Evolutionary conservation across 1,284 basidiomycete species (phyloP), one percentile per base, ranked within the genome.

Genomic region (Austroboletus niveus): DNA sequence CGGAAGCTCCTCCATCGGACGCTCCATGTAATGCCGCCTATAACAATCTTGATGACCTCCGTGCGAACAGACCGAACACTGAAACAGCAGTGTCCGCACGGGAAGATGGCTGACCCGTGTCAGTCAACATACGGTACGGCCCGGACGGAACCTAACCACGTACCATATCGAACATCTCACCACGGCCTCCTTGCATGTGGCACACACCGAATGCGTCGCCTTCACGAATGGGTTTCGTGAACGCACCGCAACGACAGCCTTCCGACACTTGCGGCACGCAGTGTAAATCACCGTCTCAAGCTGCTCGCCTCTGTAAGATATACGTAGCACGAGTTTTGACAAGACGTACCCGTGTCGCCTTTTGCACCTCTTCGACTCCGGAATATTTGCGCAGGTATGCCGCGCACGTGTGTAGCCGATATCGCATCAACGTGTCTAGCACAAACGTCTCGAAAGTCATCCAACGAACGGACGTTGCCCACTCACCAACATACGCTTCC

Each of bases 11-110:
- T 75, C 66, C 74, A 82, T 74, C 0, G 82, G 79, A 30, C 76
- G 76, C 34, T 74, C 70, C 54, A 75, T 68, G 60, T 87, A 87
- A 60, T 82, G 89, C 30, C 73, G 72, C 40, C 78, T 75, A 61
- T 88, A 89, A 65, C 88, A 91, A 22, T 77, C 75, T 57, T 85
- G 82, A 59, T 91, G 88, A 0, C 88, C 89, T 0, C 88, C 89
- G 56, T 91, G 88, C 44, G 79, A 72, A 62, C 89, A 91, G 7
- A 87, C 69, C 1, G 84, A 75, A 64, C 89, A 91, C 47, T 84
- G 81, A 60, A 89, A 84, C 5, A 87, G 68, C 4, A 89, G 70
- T 0, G 78, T 72, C 32, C 78, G 78, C 17, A 90, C 86, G 4
- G 89, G 89, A 27, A 91, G 76, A 49, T 81, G 88, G 62, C 88